These are phyloP conservation scores for Zygotorulaspora mrakii DNA, from an alignment of 1,139 yeast species.

Conservation along the genomic window DNA sequence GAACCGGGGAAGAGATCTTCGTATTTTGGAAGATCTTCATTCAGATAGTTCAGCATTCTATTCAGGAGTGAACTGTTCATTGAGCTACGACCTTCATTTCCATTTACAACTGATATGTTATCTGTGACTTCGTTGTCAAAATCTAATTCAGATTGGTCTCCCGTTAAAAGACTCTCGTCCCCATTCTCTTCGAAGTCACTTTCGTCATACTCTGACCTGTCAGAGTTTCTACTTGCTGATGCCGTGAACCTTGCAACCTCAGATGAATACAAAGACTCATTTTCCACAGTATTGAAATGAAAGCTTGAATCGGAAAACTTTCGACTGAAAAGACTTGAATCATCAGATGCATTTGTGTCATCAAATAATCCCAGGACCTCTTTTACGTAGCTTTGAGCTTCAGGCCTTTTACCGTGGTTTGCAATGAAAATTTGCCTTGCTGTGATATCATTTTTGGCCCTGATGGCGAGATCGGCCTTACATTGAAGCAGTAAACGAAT, in stretches of 20 bases:
- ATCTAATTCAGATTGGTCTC: slow-evolving; percentile 28
- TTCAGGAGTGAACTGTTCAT: slow-evolving; percentile 50
- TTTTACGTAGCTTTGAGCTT: slow-evolving; percentile 18
- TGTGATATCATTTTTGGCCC: slow-evolving; percentile 52
- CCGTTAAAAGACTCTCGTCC: slow-evolving; percentile 30
- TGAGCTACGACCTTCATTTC: slow-evolving; percentile 11
- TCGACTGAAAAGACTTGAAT: slow-evolving; percentile 16
- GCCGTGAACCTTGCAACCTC: slow-evolving; percentile 27
- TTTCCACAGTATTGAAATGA: slow-evolving; percentile 62
- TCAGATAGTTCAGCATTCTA: slow-evolving; percentile 58
- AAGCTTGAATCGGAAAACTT: slow-evolving; percentile 40
- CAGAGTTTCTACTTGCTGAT: slow-evolving; percentile 28
- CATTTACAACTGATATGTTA: slow-evolving; percentile 20
- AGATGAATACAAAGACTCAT: slow-evolving; percentile 26
- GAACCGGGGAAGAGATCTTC: slow-evolving; percentile 72
- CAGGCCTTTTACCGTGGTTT: slow-evolving; percentile 36
- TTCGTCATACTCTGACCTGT: slow-evolving; percentile 29
- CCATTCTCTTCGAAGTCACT: slow-evolving; percentile 36
- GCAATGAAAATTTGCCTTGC: slow-evolving; percentile 45
- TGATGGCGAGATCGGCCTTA: slow-evolving; percentile 59
- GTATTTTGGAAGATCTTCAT: slow-evolving; percentile 64
- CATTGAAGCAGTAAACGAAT: slow-evolving; percentile 36
- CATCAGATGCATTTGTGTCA: slow-evolving; percentile 11
- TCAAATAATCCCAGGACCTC: slow-evolving; percentile 22
- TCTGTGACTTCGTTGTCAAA: slow-evolving; percentile 20